A percentile compares a stretch with the other conserved stretches of the same genome.
These are phyloP conservation scores for Phoenix dactylifera DNA, from an alignment of 176 grass and related monocot genomes.

Conservation along the genomic window DNA sequence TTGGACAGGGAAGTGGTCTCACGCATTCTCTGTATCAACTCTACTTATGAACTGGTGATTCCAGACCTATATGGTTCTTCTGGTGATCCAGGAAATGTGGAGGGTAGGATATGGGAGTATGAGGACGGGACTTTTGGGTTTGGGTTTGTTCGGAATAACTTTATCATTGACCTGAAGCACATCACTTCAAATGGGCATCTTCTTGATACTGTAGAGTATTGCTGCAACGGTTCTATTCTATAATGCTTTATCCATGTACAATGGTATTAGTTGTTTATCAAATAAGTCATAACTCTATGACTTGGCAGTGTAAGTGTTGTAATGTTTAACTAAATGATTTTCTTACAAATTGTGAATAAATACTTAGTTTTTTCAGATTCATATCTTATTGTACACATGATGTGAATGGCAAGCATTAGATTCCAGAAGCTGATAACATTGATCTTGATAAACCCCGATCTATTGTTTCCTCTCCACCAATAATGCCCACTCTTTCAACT, in stretches of 20 bases:
- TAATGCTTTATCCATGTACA: constrained; percentile 39
- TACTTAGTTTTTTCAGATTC: no score
- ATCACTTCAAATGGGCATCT: constrained; percentile 52
- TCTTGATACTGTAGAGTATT: constrained; percentile 40
- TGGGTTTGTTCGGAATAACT: constrained; percentile 64
- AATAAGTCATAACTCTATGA: constrained; percentile 19
- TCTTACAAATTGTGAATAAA: no score
- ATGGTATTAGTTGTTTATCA: constrained; percentile 19
- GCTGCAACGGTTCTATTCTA: constrained; percentile 24
- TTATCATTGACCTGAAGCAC: constrained; percentile 67
- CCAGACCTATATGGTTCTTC: constrained; percentile 25
- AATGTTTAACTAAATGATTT: no score
- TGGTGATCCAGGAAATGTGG: constrained; percentile 45
- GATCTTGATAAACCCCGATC: no score
- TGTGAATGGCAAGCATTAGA: no score
- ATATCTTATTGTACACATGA: no score
- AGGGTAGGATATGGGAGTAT: constrained; percentile 87
- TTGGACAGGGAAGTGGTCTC: constrained; percentile 24
- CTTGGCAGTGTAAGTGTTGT: no score
- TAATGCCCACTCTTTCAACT: no score
- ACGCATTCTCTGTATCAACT: constrained; percentile 67
- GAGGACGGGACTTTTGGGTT: constrained; percentile 91
- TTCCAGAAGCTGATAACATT: no score
- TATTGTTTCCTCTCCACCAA: no score
- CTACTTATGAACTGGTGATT: constrained; percentile 64